These are phyloP conservation scores for Puya raimondii DNA, from an alignment of 176 grass and related monocot species.

Conservation along the genomic window DNA sequence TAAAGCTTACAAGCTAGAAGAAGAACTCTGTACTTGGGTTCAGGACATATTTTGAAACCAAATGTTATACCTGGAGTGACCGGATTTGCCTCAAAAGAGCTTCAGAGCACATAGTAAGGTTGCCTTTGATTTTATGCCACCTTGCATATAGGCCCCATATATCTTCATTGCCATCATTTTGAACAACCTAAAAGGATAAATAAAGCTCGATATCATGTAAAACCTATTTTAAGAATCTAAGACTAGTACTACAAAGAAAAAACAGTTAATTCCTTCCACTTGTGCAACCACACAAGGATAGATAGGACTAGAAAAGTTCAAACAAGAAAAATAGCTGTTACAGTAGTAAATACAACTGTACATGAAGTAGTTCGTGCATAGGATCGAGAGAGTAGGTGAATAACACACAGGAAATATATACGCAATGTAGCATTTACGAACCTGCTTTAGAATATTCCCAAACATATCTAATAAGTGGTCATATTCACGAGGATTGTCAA, in stretches of 20 bases:
- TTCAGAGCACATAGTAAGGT: conserved; percentile 69
- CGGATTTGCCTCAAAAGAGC: conserved; percentile 80
- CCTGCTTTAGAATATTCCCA: conserved; percentile 81
- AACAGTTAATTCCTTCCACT: too few relatives aligned
- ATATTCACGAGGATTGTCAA: conserved; percentile 33
- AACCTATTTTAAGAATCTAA: background rate
- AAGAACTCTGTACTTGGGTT: too few relatives aligned
- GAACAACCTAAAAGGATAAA: conserved; percentile 26
- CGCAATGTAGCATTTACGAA: conserved; percentile 13
- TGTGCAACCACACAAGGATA: background rate
- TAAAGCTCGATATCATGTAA: background rate
- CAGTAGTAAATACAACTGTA: conserved; percentile 3
- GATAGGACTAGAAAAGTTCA: background rate
- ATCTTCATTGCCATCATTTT: conserved; percentile 47
- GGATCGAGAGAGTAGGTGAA: too few relatives aligned
- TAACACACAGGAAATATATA: background rate
- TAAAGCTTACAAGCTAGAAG: too few relatives aligned
- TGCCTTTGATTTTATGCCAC: conserved; percentile 73
- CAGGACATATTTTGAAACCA: background rate
- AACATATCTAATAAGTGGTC: conserved; percentile 65
- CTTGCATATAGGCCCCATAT: conserved; percentile 85
- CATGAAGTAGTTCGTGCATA: background rate
- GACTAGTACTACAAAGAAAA: background rate
- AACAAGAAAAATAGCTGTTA: conserved; percentile 1
- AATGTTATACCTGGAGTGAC: conserved; percentile 64